Conservation (phyloP, 805 yeast species). For the Sugiyamaella valdiviana region DNA sequence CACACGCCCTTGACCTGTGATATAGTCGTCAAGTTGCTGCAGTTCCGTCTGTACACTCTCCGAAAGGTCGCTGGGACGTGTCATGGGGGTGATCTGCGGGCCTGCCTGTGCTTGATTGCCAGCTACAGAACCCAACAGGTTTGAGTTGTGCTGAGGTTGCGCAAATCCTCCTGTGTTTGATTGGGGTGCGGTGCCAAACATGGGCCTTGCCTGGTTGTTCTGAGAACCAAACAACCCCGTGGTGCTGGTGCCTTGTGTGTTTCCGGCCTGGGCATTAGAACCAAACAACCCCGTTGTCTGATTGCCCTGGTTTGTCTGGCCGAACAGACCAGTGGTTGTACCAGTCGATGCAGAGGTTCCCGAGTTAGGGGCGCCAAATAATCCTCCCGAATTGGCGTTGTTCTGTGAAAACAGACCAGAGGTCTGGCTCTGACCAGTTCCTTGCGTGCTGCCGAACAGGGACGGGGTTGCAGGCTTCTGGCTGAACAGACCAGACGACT, state of each 20-base stretch:
- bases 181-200: constrained; percentile 14
- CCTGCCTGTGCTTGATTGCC: constrained; percentile 6
- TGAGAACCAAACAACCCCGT: not conserved
- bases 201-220: constrained; percentile 22
- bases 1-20: constrained; percentile 45
- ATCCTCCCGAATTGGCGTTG: constrained; percentile 12
- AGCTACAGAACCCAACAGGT: not conserved
- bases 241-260: not conserved
- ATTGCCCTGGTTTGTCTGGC: constrained; percentile 11
- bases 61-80: constrained; percentile 54
- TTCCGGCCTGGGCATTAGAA: too few relatives aligned
- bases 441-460: not conserved
- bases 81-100: constrained; percentile 42
- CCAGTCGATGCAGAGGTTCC: constrained; percentile 15
- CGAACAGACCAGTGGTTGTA: constrained; percentile 25
- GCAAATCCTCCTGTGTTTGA: constrained; percentile 14
- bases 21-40: constrained; percentile 51
- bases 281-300: constrained; percentile 1
- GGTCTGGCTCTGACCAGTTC: not conserved
- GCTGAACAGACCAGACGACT: not conserved
- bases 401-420: constrained; percentile 6
- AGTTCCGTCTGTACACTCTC: constrained; percentile 46
- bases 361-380: constrained; percentile 17
- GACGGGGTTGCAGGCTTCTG: not conserved
- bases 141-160: not conserved